Conservation (phyloP, 306 rosid genomes). For the Dicorynia guianensis region DNA sequence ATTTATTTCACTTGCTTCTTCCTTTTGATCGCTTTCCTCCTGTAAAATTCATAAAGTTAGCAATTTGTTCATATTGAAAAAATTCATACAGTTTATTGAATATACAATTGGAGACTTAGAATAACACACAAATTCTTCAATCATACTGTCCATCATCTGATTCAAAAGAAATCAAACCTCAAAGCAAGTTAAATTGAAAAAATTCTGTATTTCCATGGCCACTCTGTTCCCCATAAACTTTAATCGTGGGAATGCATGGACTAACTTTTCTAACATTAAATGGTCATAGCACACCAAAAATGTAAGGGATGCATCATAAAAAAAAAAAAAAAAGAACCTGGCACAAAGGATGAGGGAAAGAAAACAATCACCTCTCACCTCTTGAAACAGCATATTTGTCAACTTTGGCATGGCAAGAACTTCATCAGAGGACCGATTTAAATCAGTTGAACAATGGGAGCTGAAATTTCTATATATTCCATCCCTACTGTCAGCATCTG, state of each 20-base stretch:
- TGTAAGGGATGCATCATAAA: slow-evolving; percentile 19
- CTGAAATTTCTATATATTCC: slow-evolving; percentile 46
- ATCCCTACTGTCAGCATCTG: slow-evolving; percentile 64
- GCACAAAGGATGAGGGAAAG: slow-evolving; percentile 27
- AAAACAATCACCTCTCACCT: slow-evolving; percentile 64
- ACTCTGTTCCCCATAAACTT: background rate
- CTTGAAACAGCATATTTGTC: slow-evolving; percentile 47
- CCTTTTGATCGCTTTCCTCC: slow-evolving; percentile 47
- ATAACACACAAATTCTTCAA: slow-evolving; percentile 24
- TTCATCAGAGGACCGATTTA: slow-evolving; percentile 45
- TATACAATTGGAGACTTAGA: slow-evolving; percentile 5
- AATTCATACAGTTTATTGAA: slow-evolving; percentile 29
- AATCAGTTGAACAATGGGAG: slow-evolving; percentile 36
- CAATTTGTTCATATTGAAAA: slow-evolving; percentile 17
- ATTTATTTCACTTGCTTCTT: slow-evolving; percentile 36
- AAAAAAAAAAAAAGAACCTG: slow-evolving; percentile 35
- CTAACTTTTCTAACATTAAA: slow-evolving; percentile 34
- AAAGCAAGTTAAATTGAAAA: background rate
- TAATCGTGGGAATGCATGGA: slow-evolving; percentile 24
- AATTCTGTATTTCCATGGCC: background rate
- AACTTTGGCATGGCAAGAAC: slow-evolving; percentile 49
- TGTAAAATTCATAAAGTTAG: slow-evolving; percentile 41
- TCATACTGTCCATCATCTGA: slow-evolving; percentile 29
- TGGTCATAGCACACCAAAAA: slow-evolving; percentile 29
- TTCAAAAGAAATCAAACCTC: slow-evolving; percentile 27